Evolutionary conservation across 345 rosid species (phyloP).

Genomic region (Eucalyptus cloeziana): DNA sequence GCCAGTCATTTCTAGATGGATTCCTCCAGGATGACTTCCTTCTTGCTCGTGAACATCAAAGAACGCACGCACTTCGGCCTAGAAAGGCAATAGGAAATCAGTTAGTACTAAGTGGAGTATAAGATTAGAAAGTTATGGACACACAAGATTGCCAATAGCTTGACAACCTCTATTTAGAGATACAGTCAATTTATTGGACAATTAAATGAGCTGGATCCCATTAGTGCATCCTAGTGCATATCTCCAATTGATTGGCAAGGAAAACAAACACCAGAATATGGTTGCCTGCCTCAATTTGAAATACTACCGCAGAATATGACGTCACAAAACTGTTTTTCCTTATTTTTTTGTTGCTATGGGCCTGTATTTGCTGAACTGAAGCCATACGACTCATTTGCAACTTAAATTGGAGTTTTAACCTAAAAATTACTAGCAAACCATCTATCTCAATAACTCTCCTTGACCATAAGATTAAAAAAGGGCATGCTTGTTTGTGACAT

Average conservation of each 20-base stretch:
- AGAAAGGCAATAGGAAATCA: not conserved
- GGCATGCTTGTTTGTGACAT: not conserved
- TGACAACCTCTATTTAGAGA: not conserved
- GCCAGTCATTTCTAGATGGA: slow-evolving; percentile 62
- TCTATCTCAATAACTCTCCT: not conserved
- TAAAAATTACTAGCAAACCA: not conserved
- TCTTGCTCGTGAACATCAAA: slow-evolving; percentile 57
- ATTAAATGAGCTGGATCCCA: not conserved
- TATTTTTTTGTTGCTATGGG: not conserved
- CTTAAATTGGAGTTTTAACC: not conserved
- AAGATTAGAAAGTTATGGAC: not conserved
- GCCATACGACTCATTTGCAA: not conserved
- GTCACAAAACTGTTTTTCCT: not conserved
- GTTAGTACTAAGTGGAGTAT: not conserved
- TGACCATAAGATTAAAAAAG: not conserved
- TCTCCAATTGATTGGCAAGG: not conserved
- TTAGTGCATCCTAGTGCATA: not conserved
- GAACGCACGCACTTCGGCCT: slow-evolving; percentile 54
- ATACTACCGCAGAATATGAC: not conserved
- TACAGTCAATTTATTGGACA: not conserved
- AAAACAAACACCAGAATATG: not conserved
- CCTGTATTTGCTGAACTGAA: not conserved
- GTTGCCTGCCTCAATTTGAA: not conserved
- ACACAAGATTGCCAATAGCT: not conserved
- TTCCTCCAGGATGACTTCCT: slow-evolving; percentile 53